Percentiles rank a stretch among this genome's conserved stretches.
phyloP scores from a whole-genome alignment of 1,284 basidiomycete genomes.

The Stygiomarasmius scandens region DNA sequence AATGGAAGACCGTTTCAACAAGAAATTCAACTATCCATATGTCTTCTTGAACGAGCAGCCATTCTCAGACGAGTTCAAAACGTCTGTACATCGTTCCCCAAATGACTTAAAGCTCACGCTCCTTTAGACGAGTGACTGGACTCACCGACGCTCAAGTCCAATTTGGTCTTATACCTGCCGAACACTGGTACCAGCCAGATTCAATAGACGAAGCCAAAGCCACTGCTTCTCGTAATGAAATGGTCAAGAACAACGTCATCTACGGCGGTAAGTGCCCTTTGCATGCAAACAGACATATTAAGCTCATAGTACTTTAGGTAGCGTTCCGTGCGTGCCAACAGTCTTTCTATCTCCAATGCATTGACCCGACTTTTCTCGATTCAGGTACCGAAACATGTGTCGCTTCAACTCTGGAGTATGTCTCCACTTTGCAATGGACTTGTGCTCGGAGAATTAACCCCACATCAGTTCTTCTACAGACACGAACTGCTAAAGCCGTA shows the following conservation, averaged over 20 bases:
- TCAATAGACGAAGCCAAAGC: slow-evolving; percentile 78
- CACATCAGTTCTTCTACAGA: slow-evolving; percentile 77
- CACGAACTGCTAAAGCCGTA: slow-evolving; percentile 81
- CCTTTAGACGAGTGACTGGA: slow-evolving; percentile 59
- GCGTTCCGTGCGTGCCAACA: slow-evolving; percentile 36
- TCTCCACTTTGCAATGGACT: slow-evolving; percentile 11
- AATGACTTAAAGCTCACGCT: slow-evolving; percentile 12
- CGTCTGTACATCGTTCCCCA: slow-evolving; percentile 22
- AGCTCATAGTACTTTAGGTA: slow-evolving; percentile 33
- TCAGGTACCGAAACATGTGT: slow-evolving; percentile 87
- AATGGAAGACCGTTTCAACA: slow-evolving; percentile 84
- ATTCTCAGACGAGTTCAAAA: slow-evolving; percentile 72
- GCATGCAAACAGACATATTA: background rate
- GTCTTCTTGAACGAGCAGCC: slow-evolving; percentile 85
- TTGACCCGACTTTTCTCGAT: background rate
- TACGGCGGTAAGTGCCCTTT: slow-evolving; percentile 59
- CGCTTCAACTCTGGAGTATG: slow-evolving; percentile 91
- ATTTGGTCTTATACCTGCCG: slow-evolving; percentile 82
- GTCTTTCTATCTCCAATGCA: slow-evolving; percentile 9
- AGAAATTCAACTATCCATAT: slow-evolving; percentile 83
- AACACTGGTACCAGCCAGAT: slow-evolving; percentile 83
- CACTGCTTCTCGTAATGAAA: slow-evolving; percentile 58
- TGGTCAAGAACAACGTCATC: slow-evolving; percentile 72
- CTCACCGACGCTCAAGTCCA: slow-evolving; percentile 69
- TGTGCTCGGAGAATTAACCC: slow-evolving; percentile 12